Evolutionary conservation across 768 basidiomycete species (phyloP), one percentile per base, ranked within the genome.

Genomic region (Mycena crocata): DNA sequence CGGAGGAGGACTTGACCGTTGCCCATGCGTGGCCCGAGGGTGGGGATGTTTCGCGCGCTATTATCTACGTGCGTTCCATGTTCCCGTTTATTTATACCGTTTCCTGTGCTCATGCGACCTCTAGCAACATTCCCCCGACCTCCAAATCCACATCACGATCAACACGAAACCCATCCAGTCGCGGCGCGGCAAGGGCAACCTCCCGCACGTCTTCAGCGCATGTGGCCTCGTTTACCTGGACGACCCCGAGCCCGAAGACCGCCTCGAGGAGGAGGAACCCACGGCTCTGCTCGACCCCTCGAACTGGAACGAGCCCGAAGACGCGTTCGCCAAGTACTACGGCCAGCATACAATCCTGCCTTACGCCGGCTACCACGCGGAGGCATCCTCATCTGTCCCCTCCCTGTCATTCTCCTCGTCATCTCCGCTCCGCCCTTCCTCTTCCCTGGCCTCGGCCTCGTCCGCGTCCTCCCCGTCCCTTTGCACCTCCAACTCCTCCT

Each of bases 1-100:
- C 87, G 3, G 92, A 93, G 72, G 89, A 91, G 71, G 91, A 91
- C 66, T 84, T 86, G 51, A 85, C 85, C 0, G 74, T 93, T 17
- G 82, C 74, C 10, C 85, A 88, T 71, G 86, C 86, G 5, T 93
- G 90, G 89, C 82, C 84, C 0, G 82, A 82, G 50, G 82, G 85
- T 14, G 76, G 79, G 26, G 79, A 84, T 48, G 72, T 77, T 1
- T 65, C 72, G 2, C 77, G 78, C n/a, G 91, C 83, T 1, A 85
- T 93, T 37, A 76, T 90, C 59, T 93, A 92, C 72, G 91, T 93
- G 71, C 64, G 90, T 82, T 55, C 30, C 50, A 5, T 49, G 24
- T 14, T 28, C 26, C 15, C 62, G 26, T 40, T 34, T 37, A 21
- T 21, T 45, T 45, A 48, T 30, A 40, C n/a, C 24, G 19, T 34